Evolutionary conservation across 768 basidiomycete genomes (phyloP), one percentile per base, ranked within the genome.

Genomic region (Cystofilobasidium bisporidii): DNA sequence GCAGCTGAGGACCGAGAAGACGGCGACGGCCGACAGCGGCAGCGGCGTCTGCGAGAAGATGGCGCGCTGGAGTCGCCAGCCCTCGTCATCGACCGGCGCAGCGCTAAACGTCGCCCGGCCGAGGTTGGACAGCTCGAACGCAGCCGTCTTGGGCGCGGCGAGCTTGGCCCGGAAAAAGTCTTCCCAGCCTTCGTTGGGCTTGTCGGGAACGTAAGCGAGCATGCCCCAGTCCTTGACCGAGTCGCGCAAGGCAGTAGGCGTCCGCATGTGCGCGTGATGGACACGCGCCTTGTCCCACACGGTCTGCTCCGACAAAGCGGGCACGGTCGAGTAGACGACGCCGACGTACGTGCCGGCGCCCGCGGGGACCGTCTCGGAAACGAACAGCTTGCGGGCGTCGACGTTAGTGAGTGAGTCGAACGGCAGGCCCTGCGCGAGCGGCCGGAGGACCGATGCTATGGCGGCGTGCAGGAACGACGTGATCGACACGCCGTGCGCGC

Each of bases 81-180:
- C 53, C 10, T n/a, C 53, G 3, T 30, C 24, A 12, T 3, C 50
- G 9, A 24, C 3, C 50, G 22, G 36, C 6, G 5, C 36, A 12
- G 36, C 17, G 26, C 28, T 14, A 17, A 56, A 32, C 1, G 53
- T 4, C 18, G 53, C 20, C 14, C 28, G 30, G 30, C 53, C 53
- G 53, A 56, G 26, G 53, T 56, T 56, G 53, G 15, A 24, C 14
- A 56, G 17, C 30, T 56, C 53, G 53, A 56, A 56, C 53, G 28
- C 17, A 4, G 4, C 28, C 28, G 17, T 10, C 30, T 32, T 28
- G 28, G 28, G 12, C 30, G 9, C n/a, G 2, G 12, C 2, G 15
- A 32, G 2, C 28, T 56, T 28, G 6, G 12, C 17, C 14, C 10
- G 9, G 4, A 56, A 32, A 30, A 56, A 56, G 28, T 9, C 30